These are phyloP conservation scores for Geopyxis carbonaria DNA, from an alignment of 495 filamentous ascomycete genomes.

Conservation along the genomic window DNA sequence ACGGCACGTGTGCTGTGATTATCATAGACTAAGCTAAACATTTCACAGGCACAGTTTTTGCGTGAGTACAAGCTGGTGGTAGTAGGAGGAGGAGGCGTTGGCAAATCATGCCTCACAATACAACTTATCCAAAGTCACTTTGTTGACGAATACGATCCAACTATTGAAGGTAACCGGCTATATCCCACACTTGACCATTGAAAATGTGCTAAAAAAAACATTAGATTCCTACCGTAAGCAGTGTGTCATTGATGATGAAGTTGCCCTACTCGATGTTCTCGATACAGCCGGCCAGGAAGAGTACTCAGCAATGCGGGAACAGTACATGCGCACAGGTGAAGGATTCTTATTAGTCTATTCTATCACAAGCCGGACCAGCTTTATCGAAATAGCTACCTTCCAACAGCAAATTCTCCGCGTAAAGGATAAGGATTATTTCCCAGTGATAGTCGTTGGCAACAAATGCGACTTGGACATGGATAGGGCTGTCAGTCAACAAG, in stretches of 20 bases:
- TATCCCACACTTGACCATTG: background rate
- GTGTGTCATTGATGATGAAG: conserved; percentile 95
- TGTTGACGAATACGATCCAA: conserved; percentile 98
- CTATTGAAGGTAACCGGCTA: conserved; percentile 74
- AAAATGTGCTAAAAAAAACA: conserved; percentile 1
- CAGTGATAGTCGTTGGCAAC: conserved; percentile 98
- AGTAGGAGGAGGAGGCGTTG: conserved; percentile 92
- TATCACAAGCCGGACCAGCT: conserved; percentile 90
- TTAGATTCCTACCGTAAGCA: conserved; percentile 99
- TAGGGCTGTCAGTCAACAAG: conserved; percentile 75
- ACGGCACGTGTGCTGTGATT: too few species aligned
- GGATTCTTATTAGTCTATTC: conserved; percentile 96
- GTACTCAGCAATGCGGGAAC: conserved; percentile 97
- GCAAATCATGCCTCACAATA: conserved; percentile 98
- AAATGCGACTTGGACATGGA: conserved; percentile 95
- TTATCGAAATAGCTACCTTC: conserved; percentile 95
- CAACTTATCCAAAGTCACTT: conserved; percentile 98
- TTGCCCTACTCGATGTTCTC: conserved; percentile 89
- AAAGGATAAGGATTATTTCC: conserved; percentile 98
- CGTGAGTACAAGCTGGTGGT: conserved; percentile 98
- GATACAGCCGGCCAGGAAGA: conserved; percentile 98
- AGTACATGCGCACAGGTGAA: conserved; percentile 99
- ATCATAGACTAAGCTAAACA: too few species aligned
- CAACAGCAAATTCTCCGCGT: conserved; percentile 96
- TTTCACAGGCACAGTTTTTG: conserved; percentile 62